A percentile compares a stretch with the other conserved stretches of the same genome.
Conservation (phyloP, 768 basidiomycete genomes). For the Leccinum truebloodii region DNA sequence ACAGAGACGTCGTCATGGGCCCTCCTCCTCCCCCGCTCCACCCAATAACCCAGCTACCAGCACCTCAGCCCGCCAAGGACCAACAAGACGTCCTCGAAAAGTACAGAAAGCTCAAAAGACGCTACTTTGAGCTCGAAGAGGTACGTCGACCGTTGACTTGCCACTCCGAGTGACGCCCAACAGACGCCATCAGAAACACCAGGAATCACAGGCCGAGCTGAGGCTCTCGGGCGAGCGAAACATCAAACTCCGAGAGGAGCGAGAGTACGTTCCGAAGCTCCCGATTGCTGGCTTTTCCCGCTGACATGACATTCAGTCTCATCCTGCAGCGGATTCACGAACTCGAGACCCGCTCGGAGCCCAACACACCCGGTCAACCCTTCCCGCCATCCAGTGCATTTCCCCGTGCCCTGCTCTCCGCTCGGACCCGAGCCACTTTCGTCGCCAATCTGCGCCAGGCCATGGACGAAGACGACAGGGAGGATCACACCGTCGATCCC, state of each 20-base stretch:
- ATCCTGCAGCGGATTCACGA: conserved; percentile 63
- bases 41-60: conserved; percentile 28
- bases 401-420: conserved; percentile 47
- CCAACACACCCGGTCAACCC: conserved; percentile 28
- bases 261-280: conserved; percentile 47
- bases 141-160: conserved; percentile 40
- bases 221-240: conserved; percentile 65
- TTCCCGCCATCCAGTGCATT: conserved; percentile 48
- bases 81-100: conserved; percentile 56
- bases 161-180: neutral
- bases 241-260: conserved; percentile 58
- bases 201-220: conserved; percentile 58
- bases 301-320: conserved; percentile 37
- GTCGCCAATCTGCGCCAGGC: conserved; percentile 50
- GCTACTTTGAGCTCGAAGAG: conserved; percentile 70
- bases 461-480: conserved; percentile 42
- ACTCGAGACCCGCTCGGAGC: conserved; percentile 48
- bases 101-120: conserved; percentile 64
- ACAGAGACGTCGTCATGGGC: conserved; percentile 54
- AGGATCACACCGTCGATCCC: conserved; percentile 49
- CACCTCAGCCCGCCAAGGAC: conserved; percentile 37
- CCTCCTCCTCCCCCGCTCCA: conserved; percentile 43
- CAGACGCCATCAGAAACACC: conserved; percentile 47
- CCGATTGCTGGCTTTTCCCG: neutral
- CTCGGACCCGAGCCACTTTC: conserved; percentile 46